Percentiles rank a stretch among this genome's conserved stretches.
Conservation (phyloP, 768 basidiomycete genomes). For the Boletus reticuloceps region DNA sequence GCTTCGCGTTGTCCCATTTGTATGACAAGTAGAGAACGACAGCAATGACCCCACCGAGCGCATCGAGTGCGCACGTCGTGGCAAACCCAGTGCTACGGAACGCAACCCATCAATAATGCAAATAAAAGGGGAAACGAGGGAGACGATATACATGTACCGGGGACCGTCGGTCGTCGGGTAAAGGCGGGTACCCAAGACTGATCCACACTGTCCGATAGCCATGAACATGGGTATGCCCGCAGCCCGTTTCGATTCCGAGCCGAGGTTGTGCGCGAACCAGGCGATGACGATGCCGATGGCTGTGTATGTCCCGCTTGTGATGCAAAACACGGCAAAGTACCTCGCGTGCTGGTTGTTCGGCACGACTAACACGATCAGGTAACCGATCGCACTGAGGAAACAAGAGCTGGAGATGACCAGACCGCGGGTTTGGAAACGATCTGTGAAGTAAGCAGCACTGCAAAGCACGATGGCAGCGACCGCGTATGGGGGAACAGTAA, state of each 20-base stretch:
- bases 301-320: slow-evolving; percentile 75
- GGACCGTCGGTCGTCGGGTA: slow-evolving; percentile 66
- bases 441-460: slow-evolving; percentile 57
- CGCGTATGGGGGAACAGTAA: slow-evolving; percentile 82
- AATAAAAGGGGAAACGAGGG: neutral
- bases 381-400: slow-evolving; percentile 41
- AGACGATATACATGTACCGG: slow-evolving; percentile 52
- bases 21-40: slow-evolving; percentile 59
- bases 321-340: slow-evolving; percentile 78
- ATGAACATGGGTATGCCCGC: slow-evolving; percentile 77
- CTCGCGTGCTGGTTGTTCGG: slow-evolving; percentile 54
- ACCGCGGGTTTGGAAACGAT: slow-evolving; percentile 62
- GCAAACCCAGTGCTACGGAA: slow-evolving; percentile 49
- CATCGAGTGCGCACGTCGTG: slow-evolving; percentile 39
- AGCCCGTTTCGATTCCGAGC: slow-evolving; percentile 75
- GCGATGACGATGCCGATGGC: slow-evolving; percentile 72
- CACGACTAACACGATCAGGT: slow-evolving; percentile 59
- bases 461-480: slow-evolving; percentile 65
- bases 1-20: slow-evolving; percentile 53
- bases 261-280: slow-evolving; percentile 79
- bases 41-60: slow-evolving; percentile 23
- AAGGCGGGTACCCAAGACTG: slow-evolving; percentile 71
- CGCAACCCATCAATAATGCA: neutral
- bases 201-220: slow-evolving; percentile 78
- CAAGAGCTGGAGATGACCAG: slow-evolving; percentile 32